phyloP scores from a whole-genome alignment of 2,329 filamentous ascomycete genomes.

The Xylariaceae sp. region DNA sequence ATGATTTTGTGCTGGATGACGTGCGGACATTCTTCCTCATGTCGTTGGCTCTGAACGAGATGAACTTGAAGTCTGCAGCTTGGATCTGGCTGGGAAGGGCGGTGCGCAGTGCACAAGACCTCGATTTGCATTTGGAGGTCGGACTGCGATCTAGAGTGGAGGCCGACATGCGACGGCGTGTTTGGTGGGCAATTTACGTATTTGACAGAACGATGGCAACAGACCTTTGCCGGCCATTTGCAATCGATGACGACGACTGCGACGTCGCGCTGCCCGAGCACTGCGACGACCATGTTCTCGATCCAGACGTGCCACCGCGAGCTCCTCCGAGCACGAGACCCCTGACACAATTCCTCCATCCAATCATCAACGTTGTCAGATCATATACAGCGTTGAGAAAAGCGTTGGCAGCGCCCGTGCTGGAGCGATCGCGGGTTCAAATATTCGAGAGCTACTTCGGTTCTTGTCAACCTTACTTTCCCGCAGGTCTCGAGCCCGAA shows the following conservation, averaged over 20 bases:
- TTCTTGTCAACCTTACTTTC: constrained; percentile 72
- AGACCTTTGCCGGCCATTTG: constrained; percentile 74
- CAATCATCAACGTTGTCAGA: constrained; percentile 77
- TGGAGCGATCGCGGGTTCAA: constrained; percentile 67
- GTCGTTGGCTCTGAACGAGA: constrained; percentile 78
- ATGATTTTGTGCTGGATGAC: constrained; percentile 73
- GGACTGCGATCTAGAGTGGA: constrained; percentile 73
- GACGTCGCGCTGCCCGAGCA: constrained; percentile 77
- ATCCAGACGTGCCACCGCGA: constrained; percentile 53
- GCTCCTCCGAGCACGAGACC: constrained; percentile 49
- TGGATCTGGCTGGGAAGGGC: constrained; percentile 84
- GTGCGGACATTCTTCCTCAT: constrained; percentile 70
- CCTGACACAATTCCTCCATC: constrained; percentile 69
- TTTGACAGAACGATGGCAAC: constrained; percentile 79
- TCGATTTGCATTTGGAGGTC: constrained; percentile 75
- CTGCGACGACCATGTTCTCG: constrained; percentile 76
- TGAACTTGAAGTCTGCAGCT: constrained; percentile 80
- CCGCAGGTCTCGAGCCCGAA: constrained; percentile 67
- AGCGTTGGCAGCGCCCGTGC: constrained; percentile 63
- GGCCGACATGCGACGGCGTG: constrained; percentile 77
- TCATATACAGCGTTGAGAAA: constrained; percentile 72
- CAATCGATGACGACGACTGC: constrained; percentile 87
- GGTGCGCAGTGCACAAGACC: constrained; percentile 76
- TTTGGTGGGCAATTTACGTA: constrained; percentile 94
- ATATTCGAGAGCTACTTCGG: constrained; percentile 79